phyloP scores from a whole-genome alignment of 148 eudicot genomes.

The Cornus controversa region DNA sequence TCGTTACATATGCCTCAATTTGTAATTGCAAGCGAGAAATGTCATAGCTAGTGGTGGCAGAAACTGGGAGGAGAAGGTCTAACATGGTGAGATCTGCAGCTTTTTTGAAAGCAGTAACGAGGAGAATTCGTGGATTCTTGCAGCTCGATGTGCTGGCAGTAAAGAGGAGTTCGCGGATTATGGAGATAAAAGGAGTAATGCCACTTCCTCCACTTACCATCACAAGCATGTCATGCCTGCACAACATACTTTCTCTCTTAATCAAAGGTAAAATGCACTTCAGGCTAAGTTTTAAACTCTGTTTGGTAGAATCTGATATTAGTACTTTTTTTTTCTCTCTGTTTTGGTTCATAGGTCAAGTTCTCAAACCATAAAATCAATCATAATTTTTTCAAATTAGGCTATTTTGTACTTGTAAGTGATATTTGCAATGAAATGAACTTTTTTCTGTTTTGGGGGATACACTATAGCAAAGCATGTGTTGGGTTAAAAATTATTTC shows the following conservation, averaged over 20 bases:
- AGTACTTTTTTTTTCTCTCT: no score
- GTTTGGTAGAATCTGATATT: no score
- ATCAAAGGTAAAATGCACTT: neutral
- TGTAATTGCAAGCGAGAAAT: constrained; percentile 37
- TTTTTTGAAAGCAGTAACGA: constrained; percentile 60
- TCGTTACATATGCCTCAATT: constrained; percentile 71
- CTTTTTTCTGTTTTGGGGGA: neutral
- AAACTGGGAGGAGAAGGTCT: constrained; percentile 64
- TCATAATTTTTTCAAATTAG: neutral
- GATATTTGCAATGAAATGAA: neutral
- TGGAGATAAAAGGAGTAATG: constrained; percentile 72
- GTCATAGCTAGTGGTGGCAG: constrained; percentile 25
- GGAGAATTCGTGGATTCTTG: constrained; percentile 50
- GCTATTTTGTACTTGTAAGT: neutral
- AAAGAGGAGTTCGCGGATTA: constrained; percentile 63
- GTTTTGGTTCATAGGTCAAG: no score
- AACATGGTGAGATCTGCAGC: constrained; percentile 53
- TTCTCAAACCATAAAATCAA: neutral
- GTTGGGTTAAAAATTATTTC: neutral
- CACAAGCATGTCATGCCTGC: constrained; percentile 66
- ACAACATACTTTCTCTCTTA: neutral
- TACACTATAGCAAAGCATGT: neutral
- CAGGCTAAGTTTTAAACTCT: no score
- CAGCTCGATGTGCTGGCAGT: constrained; percentile 26
- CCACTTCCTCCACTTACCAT: constrained; percentile 86